Evolutionary conservation across 371 early-diverging fungal genomes (phyloP), one percentile per base, ranked within the genome.

Genomic region (Dinochytrium kinnereticum): DNA sequence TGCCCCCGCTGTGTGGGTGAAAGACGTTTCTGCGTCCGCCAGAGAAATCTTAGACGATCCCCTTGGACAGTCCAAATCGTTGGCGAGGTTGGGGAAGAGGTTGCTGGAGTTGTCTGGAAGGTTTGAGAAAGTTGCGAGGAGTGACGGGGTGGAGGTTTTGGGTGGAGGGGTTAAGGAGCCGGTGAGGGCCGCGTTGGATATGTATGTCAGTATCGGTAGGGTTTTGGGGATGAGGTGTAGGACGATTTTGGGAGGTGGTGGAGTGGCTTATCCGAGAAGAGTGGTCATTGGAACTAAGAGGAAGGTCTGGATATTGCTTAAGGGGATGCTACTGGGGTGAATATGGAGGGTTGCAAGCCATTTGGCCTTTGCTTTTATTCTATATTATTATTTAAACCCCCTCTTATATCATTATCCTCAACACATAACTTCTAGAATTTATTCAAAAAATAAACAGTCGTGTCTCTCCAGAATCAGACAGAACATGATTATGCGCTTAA

Each of bases 171-270:
- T 73, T 19, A 24, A 44, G 15, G 53, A 5, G 13, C 31, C 68
- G 37, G 68, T 69, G 0, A n/a, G 39, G 3, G 69, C 74, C 1
- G 89, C 89, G 2, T 84, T 84, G 66, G 69, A 76, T 10, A 85
- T 87, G n/a, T 89, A 89, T 71, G 72, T 76, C 28, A 74, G 79
- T 0, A 89, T 89, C 64, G 88, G 89, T 7, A 13, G 24, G 5
- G 24, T 7, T 7, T 5, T 53, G 13, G 26, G 26, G 55, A 53
- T 5, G 55, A 5, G 26, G 13, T 26, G 13, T 53, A 26, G 26
- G 10, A 24, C 5, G 26, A 53, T 53, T 53, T 53, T 26, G 5
- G 38, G 85, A 26, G 61, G 74, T 24, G 37, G 40, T 38, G 70
- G 76, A 13, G 39, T 66, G 0, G 81, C 70, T 19, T 87, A 85